Evolutionary conservation across 1,139 yeast genomes (phyloP).

Genomic region (Protomyces pachydermus): DNA sequence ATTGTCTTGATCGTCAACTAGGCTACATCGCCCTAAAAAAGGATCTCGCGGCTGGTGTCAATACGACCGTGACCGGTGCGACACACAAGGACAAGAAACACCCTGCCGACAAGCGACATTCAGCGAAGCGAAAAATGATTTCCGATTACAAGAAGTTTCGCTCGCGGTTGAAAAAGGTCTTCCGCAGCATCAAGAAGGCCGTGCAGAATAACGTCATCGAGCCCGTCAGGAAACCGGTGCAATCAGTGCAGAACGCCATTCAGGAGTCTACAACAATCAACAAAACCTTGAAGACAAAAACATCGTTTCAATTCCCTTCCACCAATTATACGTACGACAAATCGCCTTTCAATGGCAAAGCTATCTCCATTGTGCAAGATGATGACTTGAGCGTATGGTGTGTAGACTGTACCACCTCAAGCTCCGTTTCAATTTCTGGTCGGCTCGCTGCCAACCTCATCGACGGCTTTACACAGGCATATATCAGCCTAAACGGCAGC

Average conservation of each 20-base stretch:
- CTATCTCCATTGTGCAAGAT: neutral
- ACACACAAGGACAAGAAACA: neutral
- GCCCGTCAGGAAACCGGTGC: neutral
- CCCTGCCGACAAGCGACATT: neutral
- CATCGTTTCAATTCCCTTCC: neutral
- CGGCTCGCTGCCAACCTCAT: neutral
- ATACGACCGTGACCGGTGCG: neutral
- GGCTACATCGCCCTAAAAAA: neutral
- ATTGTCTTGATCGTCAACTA: neutral
- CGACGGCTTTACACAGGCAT: neutral
- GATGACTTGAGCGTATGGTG: neutral
- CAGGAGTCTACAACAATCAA: neutral
- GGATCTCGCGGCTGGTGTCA: neutral
- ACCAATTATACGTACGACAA: neutral
- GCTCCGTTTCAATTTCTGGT: neutral
- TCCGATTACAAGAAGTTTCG: neutral
- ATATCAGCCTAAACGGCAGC: neutral
- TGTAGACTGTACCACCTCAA: neutral
- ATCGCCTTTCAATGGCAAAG: neutral
- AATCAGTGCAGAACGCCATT: neutral
- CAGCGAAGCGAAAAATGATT: neutral
- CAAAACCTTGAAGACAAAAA: neutral
- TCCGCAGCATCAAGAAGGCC: neutral
- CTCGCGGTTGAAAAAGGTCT: neutral
- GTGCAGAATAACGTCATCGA: neutral